Base-by-base conservation (phyloP, 768 basidiomycete genomes). In the Porphyrellus cyaneotinctus region DNA sequence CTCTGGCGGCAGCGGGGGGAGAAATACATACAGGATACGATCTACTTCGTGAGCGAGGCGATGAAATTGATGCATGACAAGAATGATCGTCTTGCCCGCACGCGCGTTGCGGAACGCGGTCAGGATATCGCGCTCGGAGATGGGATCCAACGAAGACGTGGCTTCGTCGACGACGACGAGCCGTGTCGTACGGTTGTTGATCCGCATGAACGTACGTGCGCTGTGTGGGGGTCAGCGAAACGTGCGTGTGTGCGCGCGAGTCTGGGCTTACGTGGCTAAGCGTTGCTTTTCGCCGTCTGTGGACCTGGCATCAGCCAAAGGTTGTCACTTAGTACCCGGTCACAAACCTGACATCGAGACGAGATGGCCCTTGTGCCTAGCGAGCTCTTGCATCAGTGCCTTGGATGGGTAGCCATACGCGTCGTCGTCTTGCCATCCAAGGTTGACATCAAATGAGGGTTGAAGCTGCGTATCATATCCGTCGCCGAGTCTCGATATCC, bases 121-220 rank as follows among this genome's bases (percentile, higher is more conserved):
- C 47, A 82, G 74, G 12, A 84, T 67, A 1, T 74, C 66, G 14
- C 70, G 73, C 61, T 86, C 84, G 0, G 73, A 77, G 39, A 77
- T 65, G 10, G 84, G 75, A 47, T 85, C 84, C 36, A 84, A 57
- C 3, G 79, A 75, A 0, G 81, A 80, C 35, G 74, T 82, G 0
- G 83, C 81, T 60, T 85, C 83, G 54, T 85, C 84, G 3, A 79
- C 73, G 4, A 79, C 73, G 17, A 83, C 66, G 12, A 84, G 74
- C 26, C 71, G 74, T 23, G 76, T 70, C 4, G 74, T 54, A 12
- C 64, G 67, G 22, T 62, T 35, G 17, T 59, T 39, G 1, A 66
- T 43, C 33, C 75, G 65, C 73, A 77, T 76, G 51, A 78, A 79
- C 9, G 71, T 71, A 9, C 78, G 77, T 14, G 78, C 74, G 24